A percentile compares a stretch with the other conserved stretches of the same genome.
These are phyloP conservation scores for Trametes cubensis DNA, from an alignment of 768 basidiomycete species.

Conservation along the genomic window DNA sequence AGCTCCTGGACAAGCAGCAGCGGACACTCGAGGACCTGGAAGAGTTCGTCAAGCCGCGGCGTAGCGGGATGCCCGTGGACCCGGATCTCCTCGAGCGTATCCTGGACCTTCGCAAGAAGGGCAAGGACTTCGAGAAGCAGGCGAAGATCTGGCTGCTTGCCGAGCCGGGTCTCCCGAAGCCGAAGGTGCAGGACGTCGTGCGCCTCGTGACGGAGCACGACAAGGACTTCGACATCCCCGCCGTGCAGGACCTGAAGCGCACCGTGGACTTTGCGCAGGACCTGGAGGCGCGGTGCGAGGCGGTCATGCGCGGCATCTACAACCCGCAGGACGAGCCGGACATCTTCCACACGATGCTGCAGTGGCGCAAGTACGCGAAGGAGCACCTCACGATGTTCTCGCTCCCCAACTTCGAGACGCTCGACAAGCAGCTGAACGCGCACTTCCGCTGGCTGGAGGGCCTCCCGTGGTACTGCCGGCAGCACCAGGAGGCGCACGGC, in stretches of 20 bases:
- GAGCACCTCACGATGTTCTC: slow-evolving; percentile 74
- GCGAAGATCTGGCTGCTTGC: slow-evolving; percentile 70
- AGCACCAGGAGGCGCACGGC: slow-evolving; percentile 66
- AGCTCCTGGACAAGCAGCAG: slow-evolving; percentile 64
- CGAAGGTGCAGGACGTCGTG: slow-evolving; percentile 69
- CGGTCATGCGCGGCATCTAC: slow-evolving; percentile 68
- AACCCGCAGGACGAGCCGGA: slow-evolving; percentile 58
- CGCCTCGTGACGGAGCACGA: slow-evolving; percentile 70
- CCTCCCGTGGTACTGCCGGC: slow-evolving; percentile 77
- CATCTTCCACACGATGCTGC: slow-evolving; percentile 69
- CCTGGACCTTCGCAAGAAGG: slow-evolving; percentile 64
- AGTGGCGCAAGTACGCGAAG: slow-evolving; percentile 74
- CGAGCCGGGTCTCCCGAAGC: slow-evolving; percentile 55
- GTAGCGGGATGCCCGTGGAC: slow-evolving; percentile 71
- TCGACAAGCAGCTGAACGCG: slow-evolving; percentile 64
- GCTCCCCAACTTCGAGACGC: slow-evolving; percentile 70
- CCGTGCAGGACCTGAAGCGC: slow-evolving; percentile 65
- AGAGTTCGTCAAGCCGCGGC: slow-evolving; percentile 62
- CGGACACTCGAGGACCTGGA: slow-evolving; percentile 81
- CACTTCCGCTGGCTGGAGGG: slow-evolving; percentile 76
- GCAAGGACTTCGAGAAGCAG: slow-evolving; percentile 79
- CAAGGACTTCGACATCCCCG: slow-evolving; percentile 74
- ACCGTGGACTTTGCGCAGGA: slow-evolving; percentile 78
- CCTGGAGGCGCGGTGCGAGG: slow-evolving; percentile 74
- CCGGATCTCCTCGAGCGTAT: slow-evolving; percentile 66